phyloP scores from a whole-genome alignment of 208 protist genomes.

The Phytomonas francai region DNA sequence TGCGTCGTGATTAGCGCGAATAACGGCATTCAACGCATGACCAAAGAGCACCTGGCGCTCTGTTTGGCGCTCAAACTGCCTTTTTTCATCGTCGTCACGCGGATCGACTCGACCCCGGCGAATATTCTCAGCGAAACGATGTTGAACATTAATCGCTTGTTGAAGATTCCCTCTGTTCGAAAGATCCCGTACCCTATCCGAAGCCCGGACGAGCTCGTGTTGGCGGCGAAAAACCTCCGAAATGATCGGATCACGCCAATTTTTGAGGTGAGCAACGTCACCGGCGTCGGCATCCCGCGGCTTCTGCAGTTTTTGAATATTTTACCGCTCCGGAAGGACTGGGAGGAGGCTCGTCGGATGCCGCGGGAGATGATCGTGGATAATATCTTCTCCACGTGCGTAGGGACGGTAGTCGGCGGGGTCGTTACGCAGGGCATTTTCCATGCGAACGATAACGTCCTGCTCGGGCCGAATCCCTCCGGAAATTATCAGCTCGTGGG shows the following conservation, averaged over 20 bases:
- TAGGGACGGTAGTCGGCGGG: constrained; percentile 95
- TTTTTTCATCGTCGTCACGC: constrained; percentile 95
- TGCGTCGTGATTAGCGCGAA: constrained; percentile 91
- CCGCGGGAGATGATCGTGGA: constrained; percentile 90
- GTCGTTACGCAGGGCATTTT: constrained; percentile 90
- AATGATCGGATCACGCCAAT: constrained; percentile 85
- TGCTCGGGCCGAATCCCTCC: constrained; percentile 90
- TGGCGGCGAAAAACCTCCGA: constrained; percentile 89
- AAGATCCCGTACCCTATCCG: constrained; percentile 91
- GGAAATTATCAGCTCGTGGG: constrained; percentile 84
- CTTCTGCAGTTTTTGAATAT: constrained; percentile 90
- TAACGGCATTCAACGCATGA: constrained; percentile 93
- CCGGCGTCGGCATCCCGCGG: constrained; percentile 81
- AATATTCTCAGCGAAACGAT: constrained; percentile 89
- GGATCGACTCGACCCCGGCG: constrained; percentile 93
- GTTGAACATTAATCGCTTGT: constrained; percentile 79
- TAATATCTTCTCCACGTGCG: constrained; percentile 88
- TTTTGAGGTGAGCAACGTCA: constrained; percentile 93
- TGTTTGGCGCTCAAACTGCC: constrained; percentile 95
- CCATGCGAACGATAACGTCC: constrained; percentile 84
- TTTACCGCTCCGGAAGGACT: constrained; percentile 87
- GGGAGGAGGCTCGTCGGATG: constrained; percentile 48
- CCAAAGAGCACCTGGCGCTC: constrained; percentile 95
- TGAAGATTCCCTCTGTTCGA: constrained; percentile 91
- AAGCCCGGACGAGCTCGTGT: constrained; percentile 87